Evolutionary conservation across 345 rosid species (phyloP).

Genomic region (Corchorus capsularis): DNA sequence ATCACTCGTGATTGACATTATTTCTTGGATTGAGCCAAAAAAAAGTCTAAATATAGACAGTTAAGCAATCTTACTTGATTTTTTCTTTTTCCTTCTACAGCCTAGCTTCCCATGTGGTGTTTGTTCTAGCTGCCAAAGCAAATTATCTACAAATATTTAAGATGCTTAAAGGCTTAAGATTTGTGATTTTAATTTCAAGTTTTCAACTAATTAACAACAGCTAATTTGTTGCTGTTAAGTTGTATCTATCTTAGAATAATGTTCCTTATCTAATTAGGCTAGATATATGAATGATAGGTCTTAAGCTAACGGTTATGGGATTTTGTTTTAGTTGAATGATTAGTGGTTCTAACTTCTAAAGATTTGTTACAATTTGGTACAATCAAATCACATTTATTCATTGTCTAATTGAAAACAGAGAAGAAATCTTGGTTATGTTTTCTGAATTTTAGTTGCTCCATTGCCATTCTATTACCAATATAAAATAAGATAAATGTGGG

Average conservation of each 20-base stretch:
- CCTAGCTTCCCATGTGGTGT: background rate
- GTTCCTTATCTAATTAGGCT: background rate
- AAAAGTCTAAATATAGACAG: no score
- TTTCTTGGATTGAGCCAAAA: no score
- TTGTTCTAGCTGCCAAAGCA: background rate
- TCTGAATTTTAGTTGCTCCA: background rate
- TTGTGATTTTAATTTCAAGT: background rate
- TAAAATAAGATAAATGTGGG: constrained; percentile 14
- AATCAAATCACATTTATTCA: background rate
- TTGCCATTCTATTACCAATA: background rate
- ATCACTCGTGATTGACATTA: no score
- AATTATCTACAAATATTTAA: background rate
- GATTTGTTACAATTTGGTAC: background rate
- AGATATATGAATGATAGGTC: no score
- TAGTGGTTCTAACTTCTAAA: background rate
- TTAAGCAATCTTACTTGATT: background rate
- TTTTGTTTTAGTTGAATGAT: background rate
- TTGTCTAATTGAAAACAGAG: background rate
- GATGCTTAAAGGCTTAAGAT: background rate
- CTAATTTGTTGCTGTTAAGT: background rate
- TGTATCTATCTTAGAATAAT: background rate
- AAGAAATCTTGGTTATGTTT: background rate
- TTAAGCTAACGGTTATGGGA: no score
- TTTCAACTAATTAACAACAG: background rate
- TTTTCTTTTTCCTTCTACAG: background rate